These are phyloP conservation scores for Volutella citrinella DNA, from an alignment of 2,329 filamentous ascomycete genomes.

Conservation along the genomic window DNA sequence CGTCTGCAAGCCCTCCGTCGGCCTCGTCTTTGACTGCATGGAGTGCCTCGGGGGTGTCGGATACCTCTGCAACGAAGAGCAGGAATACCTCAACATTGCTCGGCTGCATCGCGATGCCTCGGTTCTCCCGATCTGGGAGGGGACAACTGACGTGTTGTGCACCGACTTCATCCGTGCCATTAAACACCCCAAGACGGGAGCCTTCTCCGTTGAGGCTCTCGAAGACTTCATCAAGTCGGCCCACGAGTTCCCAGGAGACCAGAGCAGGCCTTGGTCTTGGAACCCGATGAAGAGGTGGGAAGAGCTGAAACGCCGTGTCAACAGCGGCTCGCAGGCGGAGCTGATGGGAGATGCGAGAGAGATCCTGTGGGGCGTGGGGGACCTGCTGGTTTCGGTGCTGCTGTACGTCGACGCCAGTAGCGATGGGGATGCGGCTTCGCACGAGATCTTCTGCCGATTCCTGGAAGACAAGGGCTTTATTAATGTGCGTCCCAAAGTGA, in stretches of 20 bases:
- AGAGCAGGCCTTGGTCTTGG: conserved; percentile 24
- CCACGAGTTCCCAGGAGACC: conserved; percentile 20
- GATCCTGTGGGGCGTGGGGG: conserved; percentile 41
- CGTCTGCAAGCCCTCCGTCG: conserved; percentile 48
- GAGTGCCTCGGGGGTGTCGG: conserved; percentile 65
- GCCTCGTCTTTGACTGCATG: conserved; percentile 55
- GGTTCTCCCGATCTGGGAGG: conserved; percentile 68
- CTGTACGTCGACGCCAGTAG: conserved; percentile 38
- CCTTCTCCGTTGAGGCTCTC: conserved; percentile 39
- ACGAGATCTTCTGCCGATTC: conserved; percentile 40
- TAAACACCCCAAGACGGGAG: conserved; percentile 41
- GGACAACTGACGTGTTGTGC: conserved; percentile 69
- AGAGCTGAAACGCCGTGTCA: conserved; percentile 35
- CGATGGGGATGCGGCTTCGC: conserved; percentile 33
- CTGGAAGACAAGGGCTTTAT: conserved; percentile 26
- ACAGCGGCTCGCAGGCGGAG: conserved; percentile 30
- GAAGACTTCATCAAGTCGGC: conserved; percentile 35
- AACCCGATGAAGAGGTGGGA: conserved; percentile 37
- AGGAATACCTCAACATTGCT: conserved; percentile 64
- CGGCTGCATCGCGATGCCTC: conserved; percentile 62
- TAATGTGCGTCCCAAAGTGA: conserved; percentile 15
- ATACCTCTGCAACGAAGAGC: conserved; percentile 61
- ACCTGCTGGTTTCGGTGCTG: conserved; percentile 42
- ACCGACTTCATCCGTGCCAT: conserved; percentile 46
- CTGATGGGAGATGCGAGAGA: conserved; percentile 46